Conservation (phyloP, 768 basidiomycete species). For the Strobilomyces echinocephalus region DNA sequence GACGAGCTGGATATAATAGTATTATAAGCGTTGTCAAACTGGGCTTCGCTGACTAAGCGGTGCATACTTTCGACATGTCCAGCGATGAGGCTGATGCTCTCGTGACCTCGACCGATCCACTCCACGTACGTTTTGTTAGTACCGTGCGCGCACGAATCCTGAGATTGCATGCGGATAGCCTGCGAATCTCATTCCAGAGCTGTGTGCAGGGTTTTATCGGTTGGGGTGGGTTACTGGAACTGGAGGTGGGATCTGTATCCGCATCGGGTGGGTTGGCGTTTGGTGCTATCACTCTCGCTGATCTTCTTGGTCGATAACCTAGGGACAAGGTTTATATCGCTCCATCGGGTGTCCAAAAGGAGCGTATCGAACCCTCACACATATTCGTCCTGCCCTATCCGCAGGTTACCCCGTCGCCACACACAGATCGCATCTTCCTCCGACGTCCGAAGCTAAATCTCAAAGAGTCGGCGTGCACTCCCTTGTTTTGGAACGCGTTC, state of each 20-base stretch:
- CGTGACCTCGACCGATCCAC: constrained; percentile 55
- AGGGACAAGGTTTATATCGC: constrained; percentile 82
- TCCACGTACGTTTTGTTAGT: constrained; percentile 43
- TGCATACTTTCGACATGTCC: constrained; percentile 9
- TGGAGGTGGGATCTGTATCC: constrained; percentile 76
- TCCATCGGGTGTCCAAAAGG: constrained; percentile 88
- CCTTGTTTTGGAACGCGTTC: constrained; percentile 91
- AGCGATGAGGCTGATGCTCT: constrained; percentile 40
- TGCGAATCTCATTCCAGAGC: constrained; percentile 85
- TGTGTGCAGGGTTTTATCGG: constrained; percentile 79
- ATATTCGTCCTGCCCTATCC: constrained; percentile 86
- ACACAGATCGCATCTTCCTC: constrained; percentile 71
- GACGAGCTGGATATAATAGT: too few relatives aligned
- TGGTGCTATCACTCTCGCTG: neutral
- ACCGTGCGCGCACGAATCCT: neutral
- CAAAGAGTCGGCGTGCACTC: constrained; percentile 86
- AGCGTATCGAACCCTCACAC: constrained; percentile 75
- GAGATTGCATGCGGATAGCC: constrained; percentile 45
- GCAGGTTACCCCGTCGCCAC: constrained; percentile 45
- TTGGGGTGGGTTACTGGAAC: constrained; percentile 94
- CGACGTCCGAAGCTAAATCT: constrained; percentile 65
- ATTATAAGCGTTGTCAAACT: too few relatives aligned
- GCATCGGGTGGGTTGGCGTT: constrained; percentile 46
- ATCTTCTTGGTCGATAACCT: neutral
- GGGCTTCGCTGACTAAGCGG: too few relatives aligned